Conservation (phyloP, 805 yeast genomes). For the Saccharomycopsis schoenii region DNA sequence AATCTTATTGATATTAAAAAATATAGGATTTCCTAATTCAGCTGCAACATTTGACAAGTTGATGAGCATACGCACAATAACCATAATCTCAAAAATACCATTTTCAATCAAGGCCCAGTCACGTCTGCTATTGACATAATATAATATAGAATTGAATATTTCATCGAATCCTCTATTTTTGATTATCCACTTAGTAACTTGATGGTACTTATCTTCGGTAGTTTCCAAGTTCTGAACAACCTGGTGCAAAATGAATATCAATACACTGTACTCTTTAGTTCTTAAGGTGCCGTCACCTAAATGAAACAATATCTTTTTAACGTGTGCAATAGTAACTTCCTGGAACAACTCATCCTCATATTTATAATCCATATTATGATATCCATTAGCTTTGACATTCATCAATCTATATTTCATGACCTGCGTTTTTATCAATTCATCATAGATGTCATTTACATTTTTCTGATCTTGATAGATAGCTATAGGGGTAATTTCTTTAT, state of each 20-base stretch:
- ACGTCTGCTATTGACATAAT: conserved; percentile 1
- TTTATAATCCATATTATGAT: neutral
- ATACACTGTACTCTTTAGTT: conserved; percentile 6
- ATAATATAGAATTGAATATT: conserved; percentile 8
- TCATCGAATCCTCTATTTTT: conserved; percentile 7
- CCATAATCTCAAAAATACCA: neutral
- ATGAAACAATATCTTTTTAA: conserved; percentile 1
- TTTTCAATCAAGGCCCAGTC: neutral
- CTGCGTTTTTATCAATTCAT: conserved; percentile 5
- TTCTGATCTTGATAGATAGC: conserved; percentile 9
- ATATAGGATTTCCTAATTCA: neutral
- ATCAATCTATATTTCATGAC: conserved; percentile 7
- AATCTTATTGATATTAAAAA: neutral
- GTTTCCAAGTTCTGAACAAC: neutral
- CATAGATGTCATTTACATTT: conserved; percentile 5
- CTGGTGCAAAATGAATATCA: conserved; percentile 2
- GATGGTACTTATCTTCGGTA: neutral
- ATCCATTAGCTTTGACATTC: conserved; percentile 1
- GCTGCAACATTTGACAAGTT: neutral
- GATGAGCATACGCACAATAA: conserved; percentile 5
- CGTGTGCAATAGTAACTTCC: neutral
- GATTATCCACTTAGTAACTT: conserved; percentile 1
- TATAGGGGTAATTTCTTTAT: neutral
- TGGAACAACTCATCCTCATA: neutral
- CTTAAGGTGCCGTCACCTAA: conserved; percentile 2